A percentile compares a stretch with the other conserved stretches of the same genome.
Conservation (phyloP, 768 basidiomycete genomes). For the Amanita pallidorosea region DNA sequence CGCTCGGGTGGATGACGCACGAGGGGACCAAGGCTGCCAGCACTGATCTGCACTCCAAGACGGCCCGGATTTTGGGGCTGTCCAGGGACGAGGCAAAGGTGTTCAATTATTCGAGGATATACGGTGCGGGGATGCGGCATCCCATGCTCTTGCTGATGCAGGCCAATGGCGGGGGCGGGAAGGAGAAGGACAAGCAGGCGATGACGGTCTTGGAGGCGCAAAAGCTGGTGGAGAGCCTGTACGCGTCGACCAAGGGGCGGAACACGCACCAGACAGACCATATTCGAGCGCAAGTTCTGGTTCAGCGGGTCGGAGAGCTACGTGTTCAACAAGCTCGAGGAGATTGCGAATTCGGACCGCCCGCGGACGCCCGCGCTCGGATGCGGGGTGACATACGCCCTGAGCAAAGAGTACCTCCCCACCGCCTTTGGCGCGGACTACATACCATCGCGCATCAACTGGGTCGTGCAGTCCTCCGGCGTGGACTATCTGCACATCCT, state of each 20-base stretch:
- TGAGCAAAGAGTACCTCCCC: slow-evolving; percentile 84
- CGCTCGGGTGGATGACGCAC: slow-evolving; percentile 98
- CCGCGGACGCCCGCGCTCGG: slow-evolving; percentile 91
- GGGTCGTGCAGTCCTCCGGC: slow-evolving; percentile 98
- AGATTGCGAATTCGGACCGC: slow-evolving; percentile 77
- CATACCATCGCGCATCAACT: slow-evolving; percentile 95
- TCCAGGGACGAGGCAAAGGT: slow-evolving; percentile 94
- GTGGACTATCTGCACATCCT: slow-evolving; percentile 97
- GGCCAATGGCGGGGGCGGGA: slow-evolving; percentile 33
- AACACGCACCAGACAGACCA: slow-evolving; percentile 66
- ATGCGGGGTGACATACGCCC: slow-evolving; percentile 86
- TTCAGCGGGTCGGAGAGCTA: slow-evolving; percentile 93
- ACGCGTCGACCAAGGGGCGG: slow-evolving; percentile 88
- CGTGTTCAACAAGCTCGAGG: slow-evolving; percentile 96
- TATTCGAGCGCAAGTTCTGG: slow-evolving; percentile 86
- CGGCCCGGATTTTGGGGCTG: slow-evolving; percentile 85
- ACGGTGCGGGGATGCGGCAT: slow-evolving; percentile 96
- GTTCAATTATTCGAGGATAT: slow-evolving; percentile 98
- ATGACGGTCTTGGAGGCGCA: slow-evolving; percentile 76
- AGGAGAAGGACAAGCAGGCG: slow-evolving; percentile 23
- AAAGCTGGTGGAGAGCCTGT: slow-evolving; percentile 72
- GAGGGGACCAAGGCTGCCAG: slow-evolving; percentile 93
- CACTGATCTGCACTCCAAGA: slow-evolving; percentile 95
- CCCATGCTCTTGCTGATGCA: slow-evolving; percentile 82
- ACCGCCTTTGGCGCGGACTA: slow-evolving; percentile 76